Base-by-base conservation (phyloP, 2,329 filamentous ascomycete genomes). In the Achaetomium macrosporum region DNA sequence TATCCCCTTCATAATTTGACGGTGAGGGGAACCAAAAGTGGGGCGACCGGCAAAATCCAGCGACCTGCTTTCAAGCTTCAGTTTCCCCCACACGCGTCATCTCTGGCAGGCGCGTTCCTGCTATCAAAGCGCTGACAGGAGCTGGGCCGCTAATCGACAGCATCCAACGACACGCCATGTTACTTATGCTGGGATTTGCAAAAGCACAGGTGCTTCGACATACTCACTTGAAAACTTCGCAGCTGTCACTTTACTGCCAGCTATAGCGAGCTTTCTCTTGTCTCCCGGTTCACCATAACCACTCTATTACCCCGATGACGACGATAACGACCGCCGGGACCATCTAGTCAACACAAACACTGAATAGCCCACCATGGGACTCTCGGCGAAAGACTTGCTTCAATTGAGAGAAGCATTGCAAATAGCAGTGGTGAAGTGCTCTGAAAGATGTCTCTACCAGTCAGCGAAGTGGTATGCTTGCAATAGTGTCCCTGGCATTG, bases 381-480 rank as follows among this genome's bases (percentile, higher is more conserved):
- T 84, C 55, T 81, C 73, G 53, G 71, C 76, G 50, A 72, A 77
- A 57, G 81, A 84, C 56, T 74, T 77, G 42, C 71, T 74, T 47
- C 85, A 90, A 65, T 75, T 95, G 56, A 83, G 86, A 64, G 79
- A 78, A 36, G 82, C 88, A 33, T 77, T 96, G 41, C 89, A 95
- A 68, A 86, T 90, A 64, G 90, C 92, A 30, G 85, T 93, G 3
- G 78, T 93, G 20, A 90, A 90, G 66, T 97, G 91, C 73, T 95
- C 90, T 1, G 93, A 99, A 68, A 79, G 93, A 68, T 96, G 93
- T 69, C 79, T 99, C 12, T 97, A 96, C 66, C 91, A 96, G 64
- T 93, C 92, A 7, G 86, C 93, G 29, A 97, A 97, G 83, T 99
- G 93, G 93, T 96, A 68, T 17, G 42, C 37, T 40, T n/a, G 13